Evolutionary conservation across 257 asterid genomes (phyloP).

Genomic region (Nicotiana tabacum): DNA sequence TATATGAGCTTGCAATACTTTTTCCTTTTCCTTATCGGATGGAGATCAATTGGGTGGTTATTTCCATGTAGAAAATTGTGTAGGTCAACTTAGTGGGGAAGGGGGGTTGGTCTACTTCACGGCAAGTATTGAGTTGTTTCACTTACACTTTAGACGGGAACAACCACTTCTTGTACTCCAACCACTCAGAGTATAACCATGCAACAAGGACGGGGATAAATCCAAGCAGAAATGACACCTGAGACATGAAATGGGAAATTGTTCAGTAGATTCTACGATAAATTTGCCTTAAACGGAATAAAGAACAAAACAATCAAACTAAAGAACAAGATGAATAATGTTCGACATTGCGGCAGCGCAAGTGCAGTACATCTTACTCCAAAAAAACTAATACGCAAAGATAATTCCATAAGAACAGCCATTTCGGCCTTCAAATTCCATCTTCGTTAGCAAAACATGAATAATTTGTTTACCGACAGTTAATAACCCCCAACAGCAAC

Average conservation of each 20-base stretch:
- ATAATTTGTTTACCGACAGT: background rate
- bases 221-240: constrained; percentile 95
- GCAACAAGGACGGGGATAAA: constrained; percentile 58
- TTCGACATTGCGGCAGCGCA: background rate
- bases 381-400: background rate
- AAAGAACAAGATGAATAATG: background rate
- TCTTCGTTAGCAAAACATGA: background rate
- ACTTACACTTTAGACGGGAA: constrained; percentile 67
- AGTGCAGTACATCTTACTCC: background rate
- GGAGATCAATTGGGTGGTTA: background rate
- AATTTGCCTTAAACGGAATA: background rate
- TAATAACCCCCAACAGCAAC: background rate
- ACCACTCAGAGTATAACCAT: constrained; percentile 89
- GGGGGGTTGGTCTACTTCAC: background rate
- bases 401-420: background rate
- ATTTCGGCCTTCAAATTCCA: background rate
- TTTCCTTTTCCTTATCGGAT: constrained; percentile 2
- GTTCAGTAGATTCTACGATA: background rate
- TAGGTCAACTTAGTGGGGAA: background rate
- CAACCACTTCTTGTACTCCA: constrained; percentile 67
- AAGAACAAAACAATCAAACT: background rate
- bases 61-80: background rate
- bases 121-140: background rate
- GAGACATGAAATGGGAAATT: constrained; percentile 20
- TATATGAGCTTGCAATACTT: background rate